A percentile compares a stretch with the other conserved stretches of the same genome.
Evolutionary conservation across 768 basidiomycete genomes (phyloP).

Genomic region (Suillus decipiens): DNA sequence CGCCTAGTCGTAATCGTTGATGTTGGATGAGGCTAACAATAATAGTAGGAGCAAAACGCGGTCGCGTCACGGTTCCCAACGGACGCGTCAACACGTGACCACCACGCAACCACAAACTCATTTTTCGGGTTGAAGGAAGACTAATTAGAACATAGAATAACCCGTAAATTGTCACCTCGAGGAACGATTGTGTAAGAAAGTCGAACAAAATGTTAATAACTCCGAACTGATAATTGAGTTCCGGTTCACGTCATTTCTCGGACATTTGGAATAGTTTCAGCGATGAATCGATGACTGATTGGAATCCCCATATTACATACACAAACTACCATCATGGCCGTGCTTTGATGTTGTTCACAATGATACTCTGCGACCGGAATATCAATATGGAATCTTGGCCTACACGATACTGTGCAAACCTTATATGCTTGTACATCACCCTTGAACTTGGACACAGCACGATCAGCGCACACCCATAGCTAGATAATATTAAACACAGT

Average conservation of each 20-base stretch:
- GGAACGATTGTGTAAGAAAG: background rate
- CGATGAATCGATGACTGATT: background rate
- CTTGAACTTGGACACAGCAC: slow-evolving; percentile 77
- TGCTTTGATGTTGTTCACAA: slow-evolving; percentile 70
- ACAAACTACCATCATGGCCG: slow-evolving; percentile 41
- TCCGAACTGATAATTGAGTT: background rate
- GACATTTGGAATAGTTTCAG: background rate
- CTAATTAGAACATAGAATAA: slow-evolving; percentile 8
- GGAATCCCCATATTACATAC: background rate
- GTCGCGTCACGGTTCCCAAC: background rate
- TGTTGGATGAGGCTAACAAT: slow-evolving; percentile 8
- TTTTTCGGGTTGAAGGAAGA: too few species aligned
- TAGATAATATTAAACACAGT: slow-evolving; percentile 32
- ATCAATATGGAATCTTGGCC: slow-evolving; percentile 11
- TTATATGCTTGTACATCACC: slow-evolving; percentile 94
- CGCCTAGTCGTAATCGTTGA: background rate
- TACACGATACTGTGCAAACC: slow-evolving; percentile 40
- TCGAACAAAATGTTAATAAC: background rate
- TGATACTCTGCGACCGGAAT: slow-evolving; percentile 55
- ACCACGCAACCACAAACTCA: background rate
- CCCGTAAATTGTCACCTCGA: background rate
- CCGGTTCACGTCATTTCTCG: background rate
- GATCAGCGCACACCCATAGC: slow-evolving; percentile 94
- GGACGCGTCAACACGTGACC: slow-evolving; percentile 2
- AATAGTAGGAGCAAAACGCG: background rate